Conservation (phyloP, 306 rosid genomes). For the Quercus aquifolioides region DNA sequence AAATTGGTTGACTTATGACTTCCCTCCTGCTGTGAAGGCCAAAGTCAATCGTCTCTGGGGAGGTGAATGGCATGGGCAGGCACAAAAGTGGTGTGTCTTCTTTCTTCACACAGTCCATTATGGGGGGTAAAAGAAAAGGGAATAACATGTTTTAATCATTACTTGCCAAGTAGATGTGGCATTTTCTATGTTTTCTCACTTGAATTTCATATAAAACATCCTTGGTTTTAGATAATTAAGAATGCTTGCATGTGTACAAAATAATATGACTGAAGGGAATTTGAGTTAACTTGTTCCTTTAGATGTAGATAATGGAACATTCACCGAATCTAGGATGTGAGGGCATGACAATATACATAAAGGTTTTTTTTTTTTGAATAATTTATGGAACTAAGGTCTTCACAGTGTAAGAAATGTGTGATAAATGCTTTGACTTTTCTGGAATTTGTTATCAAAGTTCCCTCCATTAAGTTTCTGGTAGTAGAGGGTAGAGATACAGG, state of each 20-base stretch:
- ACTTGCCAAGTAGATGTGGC: no score
- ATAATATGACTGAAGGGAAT: background rate
- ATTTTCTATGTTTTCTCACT: no score
- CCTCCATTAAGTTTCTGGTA: background rate
- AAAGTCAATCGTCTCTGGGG: conserved; percentile 98
- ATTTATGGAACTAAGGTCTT: background rate
- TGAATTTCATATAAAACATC: no score
- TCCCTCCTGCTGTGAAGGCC: conserved; percentile 91
- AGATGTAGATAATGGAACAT: background rate
- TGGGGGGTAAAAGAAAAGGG: background rate
- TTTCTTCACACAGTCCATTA: background rate
- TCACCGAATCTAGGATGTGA: background rate
- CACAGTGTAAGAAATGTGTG: background rate
- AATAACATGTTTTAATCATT: background rate
- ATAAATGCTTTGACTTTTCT: background rate
- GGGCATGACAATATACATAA: background rate
- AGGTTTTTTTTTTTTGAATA: background rate
- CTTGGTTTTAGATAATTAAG: no score
- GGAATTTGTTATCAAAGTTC: background rate
- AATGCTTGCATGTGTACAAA: no score
- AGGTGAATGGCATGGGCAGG: conserved; percentile 99
- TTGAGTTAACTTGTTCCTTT: background rate
- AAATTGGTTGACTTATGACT: conserved; percentile 90
- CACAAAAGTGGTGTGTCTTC: conserved; percentile 77
- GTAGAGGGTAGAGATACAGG: background rate